These are phyloP conservation scores for Leptosphaerulina australis DNA, from an alignment of 2,329 filamentous ascomycete species.

Conservation along the genomic window DNA sequence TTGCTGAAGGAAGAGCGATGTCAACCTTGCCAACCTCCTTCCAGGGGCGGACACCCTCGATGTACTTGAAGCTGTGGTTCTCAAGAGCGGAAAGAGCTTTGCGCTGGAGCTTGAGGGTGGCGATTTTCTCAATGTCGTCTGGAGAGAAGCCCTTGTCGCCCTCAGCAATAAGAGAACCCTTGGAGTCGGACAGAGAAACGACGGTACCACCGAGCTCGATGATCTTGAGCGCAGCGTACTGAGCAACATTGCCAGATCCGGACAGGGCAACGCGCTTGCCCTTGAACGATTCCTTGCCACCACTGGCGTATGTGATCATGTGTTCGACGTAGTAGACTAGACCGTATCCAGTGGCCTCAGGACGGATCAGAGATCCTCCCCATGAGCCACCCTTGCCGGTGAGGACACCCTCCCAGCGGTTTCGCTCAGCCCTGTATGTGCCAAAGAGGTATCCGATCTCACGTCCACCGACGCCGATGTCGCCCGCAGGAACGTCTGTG, in stretches of 20 bases:
- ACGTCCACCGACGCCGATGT: conserved; percentile 90
- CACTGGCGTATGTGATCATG: conserved; percentile 75
- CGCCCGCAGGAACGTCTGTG: conserved; percentile 94
- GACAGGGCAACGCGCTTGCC: conserved; percentile 96
- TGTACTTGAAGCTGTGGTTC: conserved; percentile 77
- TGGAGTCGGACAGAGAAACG: conserved; percentile 90
- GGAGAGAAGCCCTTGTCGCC: conserved; percentile 74
- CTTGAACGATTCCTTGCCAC: conserved; percentile 79
- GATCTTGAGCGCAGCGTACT: conserved; percentile 94
- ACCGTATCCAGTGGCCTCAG: conserved; percentile 96
- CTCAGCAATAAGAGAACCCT: conserved; percentile 79
- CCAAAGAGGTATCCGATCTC: conserved; percentile 97
- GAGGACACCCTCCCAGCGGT: conserved; percentile 93
- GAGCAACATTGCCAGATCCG: conserved; percentile 95
- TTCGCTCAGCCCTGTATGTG: conserved; percentile 84
- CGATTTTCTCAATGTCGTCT: conserved; percentile 79
- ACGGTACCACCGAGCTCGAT: conserved; percentile 95
- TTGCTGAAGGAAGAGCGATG: conserved; percentile 88
- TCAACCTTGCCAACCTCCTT: conserved; percentile 87
- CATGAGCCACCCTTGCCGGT: conserved; percentile 93
- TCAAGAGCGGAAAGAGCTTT: conserved; percentile 78
- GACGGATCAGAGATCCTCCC: conserved; percentile 92
- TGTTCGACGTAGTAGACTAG: conserved; percentile 72
- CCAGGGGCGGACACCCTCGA: conserved; percentile 89
- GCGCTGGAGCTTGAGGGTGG: conserved; percentile 83